Base-by-base conservation (phyloP, 108 stramenopile species). In the Mayamaea pseudoterrestris region DNA sequence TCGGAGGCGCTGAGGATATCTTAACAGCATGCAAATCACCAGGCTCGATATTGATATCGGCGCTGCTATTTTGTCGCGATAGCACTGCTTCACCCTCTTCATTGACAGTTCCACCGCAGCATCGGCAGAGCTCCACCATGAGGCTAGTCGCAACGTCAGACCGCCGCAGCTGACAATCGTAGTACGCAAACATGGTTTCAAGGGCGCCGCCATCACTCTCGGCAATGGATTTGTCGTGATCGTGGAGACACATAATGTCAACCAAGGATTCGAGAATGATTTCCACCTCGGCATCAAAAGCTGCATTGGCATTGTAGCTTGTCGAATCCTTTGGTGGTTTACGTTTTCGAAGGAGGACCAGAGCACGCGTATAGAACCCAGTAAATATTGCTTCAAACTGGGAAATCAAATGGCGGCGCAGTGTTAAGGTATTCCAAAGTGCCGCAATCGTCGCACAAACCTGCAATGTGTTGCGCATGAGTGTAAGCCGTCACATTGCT, bases 251-350 rank as follows among this genome's bases (percentile, higher is more conserved):
- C 17, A 90, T 31, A 42, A 90, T 58, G 42, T 90, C 88, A 17
- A 85, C 88, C 44, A 90, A 53, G 11, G 78, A 80, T 60, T 90
- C 88, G 20, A 90, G 60, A 47, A 90, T 90, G 30, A 90, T 64
- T 65, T 90, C 88, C 2, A 70, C 64, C 45, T 73, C 78, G 18
- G 80, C 71, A 62, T 90, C 88, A 61, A 90, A 90, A 41, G 63
- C 40, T 20, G 75, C 24, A 60, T 90, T 83, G 25, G 80, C 67
- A 54, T 83, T 68, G 55, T 78, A 90, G 29, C 58, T 50, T 6
- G 53, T 14, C 14, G 66, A 73, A 63, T 85, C 79, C 11, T 40
- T 49, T 11, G 88, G 80, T 21, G 62, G 32, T n/a, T 49, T 48
- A 6, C 78, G 68, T 27, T 71, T 69, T 11, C 88, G 72, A 32